Evolutionary conservation across 2,329 filamentous ascomycete genomes (phyloP).

Genomic region (Colletotrichum neosansevieriae): DNA sequence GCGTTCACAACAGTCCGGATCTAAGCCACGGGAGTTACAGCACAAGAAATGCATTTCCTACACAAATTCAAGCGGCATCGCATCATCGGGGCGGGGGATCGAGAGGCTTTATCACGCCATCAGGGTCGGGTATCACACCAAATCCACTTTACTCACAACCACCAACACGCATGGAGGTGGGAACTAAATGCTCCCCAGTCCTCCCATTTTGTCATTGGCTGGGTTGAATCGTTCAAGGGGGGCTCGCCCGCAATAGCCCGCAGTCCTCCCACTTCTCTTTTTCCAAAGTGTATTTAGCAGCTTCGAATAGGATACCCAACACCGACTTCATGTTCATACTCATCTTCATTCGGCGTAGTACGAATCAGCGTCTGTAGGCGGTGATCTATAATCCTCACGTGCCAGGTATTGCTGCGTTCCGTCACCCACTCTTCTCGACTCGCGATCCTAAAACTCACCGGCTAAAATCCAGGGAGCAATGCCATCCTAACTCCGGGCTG

Average conservation of each 20-base stretch:
- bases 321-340: not conserved
- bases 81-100: not conserved
- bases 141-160: constrained; percentile 21
- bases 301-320: constrained; percentile 36
- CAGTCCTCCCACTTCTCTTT: too few species aligned
- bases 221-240: too few species aligned
- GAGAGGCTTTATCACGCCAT: constrained; percentile 20
- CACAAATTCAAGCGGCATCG: not conserved
- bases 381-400: not conserved
- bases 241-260: too few species aligned
- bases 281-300: not conserved
- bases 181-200: too few species aligned
- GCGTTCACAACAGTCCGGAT: not conserved
- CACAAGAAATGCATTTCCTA: not conserved
- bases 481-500: not conserved
- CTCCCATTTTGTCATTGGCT: too few species aligned
- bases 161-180: not conserved
- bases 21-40: constrained; percentile 3
- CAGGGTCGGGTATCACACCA: constrained; percentile 26
- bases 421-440: constrained; percentile 32
- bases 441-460: not conserved
- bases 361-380: too few species aligned
- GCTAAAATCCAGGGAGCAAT: not conserved
- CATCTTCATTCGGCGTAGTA: too few species aligned
- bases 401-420: not conserved